A percentile compares a stretch with the other conserved stretches of the same genome.
Conservation (phyloP, 176 grass and related monocot genomes). For the Rhynchospora pubera region DNA sequence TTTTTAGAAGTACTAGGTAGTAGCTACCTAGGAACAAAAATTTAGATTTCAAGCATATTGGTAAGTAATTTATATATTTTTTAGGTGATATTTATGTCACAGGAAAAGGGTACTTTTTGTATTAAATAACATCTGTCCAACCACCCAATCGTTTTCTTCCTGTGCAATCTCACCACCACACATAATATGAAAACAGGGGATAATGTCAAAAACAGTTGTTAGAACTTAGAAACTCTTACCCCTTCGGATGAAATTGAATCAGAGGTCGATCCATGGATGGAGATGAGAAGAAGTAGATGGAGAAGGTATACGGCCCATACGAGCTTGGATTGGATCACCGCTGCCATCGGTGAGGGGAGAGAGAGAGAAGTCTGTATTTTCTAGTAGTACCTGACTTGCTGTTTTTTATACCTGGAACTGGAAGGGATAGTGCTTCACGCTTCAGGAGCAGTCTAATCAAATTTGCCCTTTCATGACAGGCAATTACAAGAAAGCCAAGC, state of each 20-base stretch:
- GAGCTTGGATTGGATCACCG: background rate
- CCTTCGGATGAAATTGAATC: background rate
- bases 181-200: background rate
- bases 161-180: background rate
- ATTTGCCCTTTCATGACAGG: background rate
- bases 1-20: no score
- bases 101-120: background rate
- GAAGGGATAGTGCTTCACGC: background rate
- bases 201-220: background rate
- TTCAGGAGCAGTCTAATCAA: background rate
- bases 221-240: conserved; percentile 14
- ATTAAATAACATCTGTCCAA: background rate
- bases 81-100: background rate
- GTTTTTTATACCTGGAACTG: background rate
- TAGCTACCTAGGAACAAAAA: no score
- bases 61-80: background rate
- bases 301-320: background rate
- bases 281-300: conserved; percentile 8
- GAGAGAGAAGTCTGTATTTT: background rate
- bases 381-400: background rate
- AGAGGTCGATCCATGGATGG: conserved; percentile 13
- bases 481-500: background rate
- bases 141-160: background rate
- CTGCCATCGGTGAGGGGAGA: background rate
- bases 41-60: background rate